phyloP scores from a whole-genome alignment of 192 early-diverging fungal genomes.

The Rhizophagus clarus region DNA sequence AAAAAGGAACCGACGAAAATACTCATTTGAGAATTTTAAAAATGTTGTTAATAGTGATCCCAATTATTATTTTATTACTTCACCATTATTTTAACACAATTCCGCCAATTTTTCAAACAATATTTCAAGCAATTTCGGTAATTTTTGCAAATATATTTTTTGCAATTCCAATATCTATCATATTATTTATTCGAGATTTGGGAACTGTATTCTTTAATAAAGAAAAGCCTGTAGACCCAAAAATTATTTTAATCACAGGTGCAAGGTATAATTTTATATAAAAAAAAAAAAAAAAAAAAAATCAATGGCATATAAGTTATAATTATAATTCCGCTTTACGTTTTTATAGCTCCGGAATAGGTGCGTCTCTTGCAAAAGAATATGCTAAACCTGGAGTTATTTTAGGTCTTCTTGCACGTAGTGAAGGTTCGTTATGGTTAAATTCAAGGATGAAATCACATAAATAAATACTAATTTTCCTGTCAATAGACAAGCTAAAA shows the following conservation, averaged over 20 bases:
- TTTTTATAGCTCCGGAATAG: conserved; percentile 31
- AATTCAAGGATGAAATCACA: not conserved
- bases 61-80: no score
- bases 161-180: not conserved
- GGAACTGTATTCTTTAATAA: not conserved
- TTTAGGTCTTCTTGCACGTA: conserved; percentile 22
- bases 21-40: no score
- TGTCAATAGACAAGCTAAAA: not conserved
- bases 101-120: conserved; percentile 19
- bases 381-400: conserved; percentile 31
- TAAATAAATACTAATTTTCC: not conserved
- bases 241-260: conserved; percentile 11
- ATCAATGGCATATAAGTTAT: not conserved
- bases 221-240: not conserved
- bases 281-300: not conserved
- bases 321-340: not conserved
- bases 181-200: not conserved
- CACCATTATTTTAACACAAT: not conserved
- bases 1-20: no score
- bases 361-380: conserved; percentile 7
- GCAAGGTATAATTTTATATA: conserved; percentile 9
- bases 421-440: conserved; percentile 6
- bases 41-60: no score
- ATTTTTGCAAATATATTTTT: not conserved
- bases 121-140: not conserved